phyloP scores from a whole-genome alignment of 805 yeast species.

The Komagataella ulmi region DNA sequence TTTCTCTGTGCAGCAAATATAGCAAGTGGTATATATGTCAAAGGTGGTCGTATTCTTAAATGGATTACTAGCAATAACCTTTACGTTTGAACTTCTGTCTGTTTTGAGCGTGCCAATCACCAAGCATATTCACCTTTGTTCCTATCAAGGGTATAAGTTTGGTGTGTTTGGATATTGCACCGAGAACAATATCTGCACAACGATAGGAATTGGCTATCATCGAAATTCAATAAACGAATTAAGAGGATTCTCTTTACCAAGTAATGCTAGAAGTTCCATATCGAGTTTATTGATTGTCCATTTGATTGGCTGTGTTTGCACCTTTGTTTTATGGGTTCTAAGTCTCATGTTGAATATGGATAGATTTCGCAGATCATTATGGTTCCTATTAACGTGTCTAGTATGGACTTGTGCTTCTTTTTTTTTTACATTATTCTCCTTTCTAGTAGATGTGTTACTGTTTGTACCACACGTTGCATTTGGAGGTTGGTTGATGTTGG shows the following conservation, averaged over 20 bases:
- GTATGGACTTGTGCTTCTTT: conserved; percentile 57
- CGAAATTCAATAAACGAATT: conserved; percentile 17
- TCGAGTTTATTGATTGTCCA: conserved; percentile 55
- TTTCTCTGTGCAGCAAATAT: not conserved
- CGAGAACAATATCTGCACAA: conserved; percentile 21
- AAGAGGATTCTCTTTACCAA: conserved; percentile 36
- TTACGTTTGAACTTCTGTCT: conserved; percentile 45
- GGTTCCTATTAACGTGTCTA: conserved; percentile 36
- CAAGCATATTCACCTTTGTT: conserved; percentile 30
- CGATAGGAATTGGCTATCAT: conserved; percentile 28
- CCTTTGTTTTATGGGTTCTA: conserved; percentile 29
- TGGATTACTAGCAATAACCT: conserved; percentile 28
- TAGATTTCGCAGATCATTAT: conserved; percentile 17
- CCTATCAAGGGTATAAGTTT: conserved; percentile 33
- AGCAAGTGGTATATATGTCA: not conserved
- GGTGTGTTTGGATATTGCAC: conserved; percentile 66
- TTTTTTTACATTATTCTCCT: conserved; percentile 55
- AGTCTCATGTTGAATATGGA: conserved; percentile 25
- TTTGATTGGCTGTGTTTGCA: conserved; percentile 46
- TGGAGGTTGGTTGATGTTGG: conserved; percentile 77
- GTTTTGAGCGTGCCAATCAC: conserved; percentile 52
- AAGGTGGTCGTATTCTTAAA: conserved; percentile 8
- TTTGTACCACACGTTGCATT: conserved; percentile 67
- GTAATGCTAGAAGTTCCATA: conserved; percentile 43
- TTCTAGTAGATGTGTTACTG: conserved; percentile 68